Evolutionary conservation across 2,329 filamentous ascomycete genomes (phyloP).

Genomic region (Scedosporium aurantiacum): DNA sequence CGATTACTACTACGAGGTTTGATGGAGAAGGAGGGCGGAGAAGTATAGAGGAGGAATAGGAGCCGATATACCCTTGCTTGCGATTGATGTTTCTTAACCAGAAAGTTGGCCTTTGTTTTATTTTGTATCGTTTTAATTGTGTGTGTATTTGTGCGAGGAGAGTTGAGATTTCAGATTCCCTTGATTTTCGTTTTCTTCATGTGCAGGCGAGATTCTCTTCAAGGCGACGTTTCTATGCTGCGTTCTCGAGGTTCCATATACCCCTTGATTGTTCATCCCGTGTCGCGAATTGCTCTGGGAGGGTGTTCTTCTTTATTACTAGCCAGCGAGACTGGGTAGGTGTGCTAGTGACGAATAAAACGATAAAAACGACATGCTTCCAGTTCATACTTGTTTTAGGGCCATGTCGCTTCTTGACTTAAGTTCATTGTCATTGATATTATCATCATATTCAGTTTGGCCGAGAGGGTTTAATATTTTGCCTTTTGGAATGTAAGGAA

Average conservation of each 20-base stretch:
- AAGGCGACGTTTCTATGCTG: not conserved
- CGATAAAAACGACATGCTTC: too few species aligned
- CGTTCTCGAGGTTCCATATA: not conserved
- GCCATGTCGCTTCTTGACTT: too few species aligned
- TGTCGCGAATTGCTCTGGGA: not conserved
- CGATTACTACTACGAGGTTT: constrained; percentile 84
- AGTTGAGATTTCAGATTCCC: not conserved
- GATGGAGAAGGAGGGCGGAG: constrained; percentile 9
- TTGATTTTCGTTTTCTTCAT: not conserved
- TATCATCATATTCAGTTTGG: too few species aligned
- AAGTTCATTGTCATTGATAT: too few species aligned
- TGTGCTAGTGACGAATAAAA: too few species aligned
- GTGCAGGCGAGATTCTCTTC: not conserved
- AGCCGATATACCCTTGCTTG: not conserved
- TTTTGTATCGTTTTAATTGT: not conserved
- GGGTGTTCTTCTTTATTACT: not conserved
- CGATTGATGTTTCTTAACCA: not conserved
- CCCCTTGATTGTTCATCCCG: not conserved
- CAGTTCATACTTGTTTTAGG: too few species aligned
- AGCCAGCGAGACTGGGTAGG: not conserved
- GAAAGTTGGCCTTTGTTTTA: not conserved
- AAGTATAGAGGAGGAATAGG: not conserved
- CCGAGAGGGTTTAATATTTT: too few species aligned
- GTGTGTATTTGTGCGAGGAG: not conserved
- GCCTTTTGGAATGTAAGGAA: too few species aligned